Conservation (phyloP, 2,329 filamentous ascomycete genomes). For the Talaromyces amestolkiae region DNA sequence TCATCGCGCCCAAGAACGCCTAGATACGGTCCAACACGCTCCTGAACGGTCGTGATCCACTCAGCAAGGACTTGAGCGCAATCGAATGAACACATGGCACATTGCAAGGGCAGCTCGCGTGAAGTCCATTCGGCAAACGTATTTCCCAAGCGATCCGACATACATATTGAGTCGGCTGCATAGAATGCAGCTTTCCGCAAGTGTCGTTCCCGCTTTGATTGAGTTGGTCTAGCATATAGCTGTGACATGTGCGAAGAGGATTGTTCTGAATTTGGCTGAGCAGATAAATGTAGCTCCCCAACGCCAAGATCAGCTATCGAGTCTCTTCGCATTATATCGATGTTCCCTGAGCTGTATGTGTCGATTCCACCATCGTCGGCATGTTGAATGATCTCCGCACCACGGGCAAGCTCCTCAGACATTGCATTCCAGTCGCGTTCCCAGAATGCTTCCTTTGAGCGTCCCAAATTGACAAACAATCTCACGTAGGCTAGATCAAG, state of each 20-base stretch:
- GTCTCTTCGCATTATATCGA: slow-evolving; percentile 30
- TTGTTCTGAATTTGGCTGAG: slow-evolving; percentile 36
- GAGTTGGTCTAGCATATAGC: slow-evolving; percentile 33
- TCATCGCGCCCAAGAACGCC: slow-evolving; percentile 82
- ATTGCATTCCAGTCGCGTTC: slow-evolving; percentile 89
- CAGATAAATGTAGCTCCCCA: slow-evolving; percentile 36
- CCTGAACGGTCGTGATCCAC: slow-evolving; percentile 90
- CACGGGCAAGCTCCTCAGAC: slow-evolving; percentile 78
- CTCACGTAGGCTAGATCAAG: slow-evolving; percentile 89
- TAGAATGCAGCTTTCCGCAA: slow-evolving; percentile 93
- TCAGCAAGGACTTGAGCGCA: slow-evolving; percentile 92
- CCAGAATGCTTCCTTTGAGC: slow-evolving; percentile 92
- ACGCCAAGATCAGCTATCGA: slow-evolving; percentile 39
- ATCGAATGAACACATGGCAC: slow-evolving; percentile 88
- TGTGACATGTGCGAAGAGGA: slow-evolving; percentile 30
- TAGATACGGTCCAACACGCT: slow-evolving; percentile 84
- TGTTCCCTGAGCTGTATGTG: slow-evolving; percentile 23
- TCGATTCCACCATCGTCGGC: slow-evolving; percentile 50
- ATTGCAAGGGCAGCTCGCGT: slow-evolving; percentile 82
- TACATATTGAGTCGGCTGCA: slow-evolving; percentile 84
- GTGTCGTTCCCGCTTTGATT: slow-evolving; percentile 76
- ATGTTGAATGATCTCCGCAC: slow-evolving; percentile 72
- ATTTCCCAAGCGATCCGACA: slow-evolving; percentile 81
- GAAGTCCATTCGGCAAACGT: slow-evolving; percentile 82
- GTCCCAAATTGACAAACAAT: slow-evolving; percentile 87